A percentile compares a stretch with the other conserved stretches of the same genome.
These are phyloP conservation scores for Neofusicoccum sp. DNA, from an alignment of 2,329 filamentous ascomycete genomes.

Conservation along the genomic window DNA sequence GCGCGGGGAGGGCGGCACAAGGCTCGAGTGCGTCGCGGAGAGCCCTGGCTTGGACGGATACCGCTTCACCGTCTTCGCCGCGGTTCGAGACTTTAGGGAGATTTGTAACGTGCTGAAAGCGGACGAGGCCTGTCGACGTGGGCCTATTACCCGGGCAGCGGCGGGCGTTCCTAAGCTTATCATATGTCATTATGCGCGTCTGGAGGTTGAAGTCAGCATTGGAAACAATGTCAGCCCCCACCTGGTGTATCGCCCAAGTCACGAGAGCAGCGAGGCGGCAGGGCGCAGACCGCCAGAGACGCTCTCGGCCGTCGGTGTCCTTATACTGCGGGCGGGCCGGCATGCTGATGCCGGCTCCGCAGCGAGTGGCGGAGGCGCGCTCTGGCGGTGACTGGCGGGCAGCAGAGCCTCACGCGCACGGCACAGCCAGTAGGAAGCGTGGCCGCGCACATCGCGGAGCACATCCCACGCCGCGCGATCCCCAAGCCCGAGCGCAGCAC, in stretches of 20 bases:
- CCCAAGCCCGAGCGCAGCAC: no score
- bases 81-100: not conserved
- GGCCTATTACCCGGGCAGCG: not conserved
- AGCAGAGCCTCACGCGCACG: conserved; percentile 4
- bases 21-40: not conserved
- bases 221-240: conserved; percentile 13
- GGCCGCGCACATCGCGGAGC: conserved; percentile 10
- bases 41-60: not conserved
- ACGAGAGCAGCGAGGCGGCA: not conserved
- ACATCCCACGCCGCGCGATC: not conserved
- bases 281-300: conserved; percentile 2
- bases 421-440: conserved; percentile 16
- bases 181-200: conserved; percentile 14
- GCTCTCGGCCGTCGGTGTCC: no score
- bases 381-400: not conserved
- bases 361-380: not conserved
- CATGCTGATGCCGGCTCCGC: conserved; percentile 1
- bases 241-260: not conserved
- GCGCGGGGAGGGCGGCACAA: not conserved
- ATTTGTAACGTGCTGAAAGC: conserved; percentile 15
- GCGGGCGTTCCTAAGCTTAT: conserved; percentile 17
- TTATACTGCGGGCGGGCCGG: no score
- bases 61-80: not conserved
- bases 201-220: conserved; percentile 16
- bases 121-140: conserved; percentile 3